Conservation (phyloP, 768 basidiomycete genomes). For the Mycena kentingensis region DNA sequence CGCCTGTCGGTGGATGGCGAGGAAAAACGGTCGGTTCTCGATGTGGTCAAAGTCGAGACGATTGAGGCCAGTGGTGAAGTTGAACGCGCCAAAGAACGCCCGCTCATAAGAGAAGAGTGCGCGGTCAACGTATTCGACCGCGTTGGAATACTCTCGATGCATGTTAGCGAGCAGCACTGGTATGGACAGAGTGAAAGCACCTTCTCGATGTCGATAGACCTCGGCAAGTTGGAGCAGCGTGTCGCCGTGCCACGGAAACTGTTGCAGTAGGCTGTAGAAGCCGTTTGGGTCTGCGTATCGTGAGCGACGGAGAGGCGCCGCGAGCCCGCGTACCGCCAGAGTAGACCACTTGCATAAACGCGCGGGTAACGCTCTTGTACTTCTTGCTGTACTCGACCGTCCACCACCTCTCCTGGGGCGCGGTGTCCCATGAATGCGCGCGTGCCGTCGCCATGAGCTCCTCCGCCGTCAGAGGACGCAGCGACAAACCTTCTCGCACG, state of each 20-base stretch:
- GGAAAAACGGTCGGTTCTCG: constrained; percentile 91
- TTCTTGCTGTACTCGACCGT: constrained; percentile 83
- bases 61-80: constrained; percentile 76
- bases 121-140: constrained; percentile 88
- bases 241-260: constrained; percentile 90
- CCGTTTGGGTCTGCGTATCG: constrained; percentile 65
- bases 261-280: constrained; percentile 73
- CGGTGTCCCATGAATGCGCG: constrained; percentile 42
- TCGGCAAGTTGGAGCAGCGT: constrained; percentile 86
- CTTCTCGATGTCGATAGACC: constrained; percentile 85
- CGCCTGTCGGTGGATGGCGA: constrained; percentile 82
- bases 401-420: constrained; percentile 78
- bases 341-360: constrained; percentile 79
- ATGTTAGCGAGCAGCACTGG: not conserved
- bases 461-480: constrained; percentile 55
- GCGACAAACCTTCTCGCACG: constrained; percentile 71
- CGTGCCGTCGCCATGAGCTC: constrained; percentile 50
- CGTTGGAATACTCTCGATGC: constrained; percentile 70
- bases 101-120: constrained; percentile 93
- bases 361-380: constrained; percentile 79
- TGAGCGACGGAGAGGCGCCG: not conserved
- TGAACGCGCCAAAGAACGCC: constrained; percentile 84
- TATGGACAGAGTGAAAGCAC: constrained; percentile 38
- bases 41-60: constrained; percentile 88
- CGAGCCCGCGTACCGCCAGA: constrained; percentile 67